These are phyloP conservation scores for Piper longum DNA, from an alignment of 164 flowering plant genomes.

Conservation along the genomic window DNA sequence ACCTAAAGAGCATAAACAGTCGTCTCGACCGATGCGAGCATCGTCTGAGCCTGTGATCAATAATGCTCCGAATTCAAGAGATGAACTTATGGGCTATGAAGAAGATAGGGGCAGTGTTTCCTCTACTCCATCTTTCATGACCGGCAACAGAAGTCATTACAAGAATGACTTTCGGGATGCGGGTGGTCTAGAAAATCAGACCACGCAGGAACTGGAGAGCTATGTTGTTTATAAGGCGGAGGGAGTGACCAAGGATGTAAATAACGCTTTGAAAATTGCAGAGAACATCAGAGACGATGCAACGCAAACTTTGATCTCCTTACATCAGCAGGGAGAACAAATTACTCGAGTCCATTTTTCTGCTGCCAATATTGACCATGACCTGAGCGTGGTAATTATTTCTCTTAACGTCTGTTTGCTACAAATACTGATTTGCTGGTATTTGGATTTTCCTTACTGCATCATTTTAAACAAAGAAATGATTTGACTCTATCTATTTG, in stretches of 20 bases:
- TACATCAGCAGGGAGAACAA: constrained; percentile 80
- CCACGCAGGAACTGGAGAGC: constrained; percentile 52
- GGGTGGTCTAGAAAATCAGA: constrained; percentile 46
- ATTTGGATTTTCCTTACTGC: too few relatives aligned
- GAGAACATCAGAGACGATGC: constrained; percentile 70
- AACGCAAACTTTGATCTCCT: constrained; percentile 43
- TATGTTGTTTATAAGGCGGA: constrained; percentile 66
- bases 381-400: constrained; percentile 41
- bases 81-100: not conserved
- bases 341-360: constrained; percentile 50
- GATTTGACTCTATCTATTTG: not conserved
- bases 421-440: not conserved
- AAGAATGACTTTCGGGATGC: constrained; percentile 34
- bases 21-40: constrained; percentile 21
- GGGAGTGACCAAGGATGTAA: constrained; percentile 48
- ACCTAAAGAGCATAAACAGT: constrained; percentile 2
- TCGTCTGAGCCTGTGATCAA: constrained; percentile 31
- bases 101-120: constrained; percentile 1
- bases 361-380: constrained; percentile 50
- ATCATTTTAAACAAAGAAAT: too few relatives aligned
- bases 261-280: constrained; percentile 55
- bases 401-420: not conserved
- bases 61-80: not conserved
- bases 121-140: not conserved
- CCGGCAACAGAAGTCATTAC: constrained; percentile 28